These are phyloP conservation scores for Xylaria scruposa DNA, from an alignment of 495 filamentous ascomycete genomes.

Conservation along the genomic window DNA sequence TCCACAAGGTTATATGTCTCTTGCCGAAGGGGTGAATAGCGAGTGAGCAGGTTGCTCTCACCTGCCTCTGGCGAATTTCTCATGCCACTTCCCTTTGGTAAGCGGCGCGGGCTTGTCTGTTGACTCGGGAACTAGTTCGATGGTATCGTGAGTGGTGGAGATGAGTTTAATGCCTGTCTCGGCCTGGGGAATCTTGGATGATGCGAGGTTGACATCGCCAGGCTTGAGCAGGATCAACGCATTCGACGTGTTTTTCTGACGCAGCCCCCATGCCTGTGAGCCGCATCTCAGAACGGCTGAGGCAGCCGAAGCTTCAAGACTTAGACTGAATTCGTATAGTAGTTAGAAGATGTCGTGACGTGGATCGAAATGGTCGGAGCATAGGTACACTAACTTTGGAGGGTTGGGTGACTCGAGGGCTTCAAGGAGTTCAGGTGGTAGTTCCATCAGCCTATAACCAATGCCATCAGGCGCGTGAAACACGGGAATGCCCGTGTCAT, in stretches of 20 bases:
- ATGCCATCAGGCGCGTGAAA: constrained; percentile 64
- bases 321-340: constrained; percentile 56
- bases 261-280: constrained; percentile 75
- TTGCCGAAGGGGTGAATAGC: neutral
- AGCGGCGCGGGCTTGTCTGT: constrained; percentile 46
- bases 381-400: constrained; percentile 58
- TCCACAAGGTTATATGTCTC: neutral
- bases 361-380: constrained; percentile 22
- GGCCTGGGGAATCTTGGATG: constrained; percentile 42
- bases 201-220: constrained; percentile 27
- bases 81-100: constrained; percentile 84
- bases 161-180: constrained; percentile 61
- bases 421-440: constrained; percentile 74
- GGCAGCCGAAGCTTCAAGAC: constrained; percentile 67
- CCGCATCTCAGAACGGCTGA: constrained; percentile 77
- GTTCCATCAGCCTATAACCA: constrained; percentile 79
- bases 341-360: neutral
- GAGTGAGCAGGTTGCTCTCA: constrained; percentile 1
- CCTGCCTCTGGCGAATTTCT: constrained; percentile 70
- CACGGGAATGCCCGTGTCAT: constrained; percentile 66
- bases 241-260: constrained; percentile 92
- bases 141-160: constrained; percentile 73
- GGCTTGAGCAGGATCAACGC: constrained; percentile 74
- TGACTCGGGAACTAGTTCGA: constrained; percentile 64
- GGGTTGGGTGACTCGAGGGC: constrained; percentile 66